Percentiles rank a stretch among this genome's conserved stretches.
These are phyloP conservation scores for Batrachochytrium dendrobatidis DNA, from an alignment of 371 early-diverging fungal genomes.

Conservation along the genomic window DNA sequence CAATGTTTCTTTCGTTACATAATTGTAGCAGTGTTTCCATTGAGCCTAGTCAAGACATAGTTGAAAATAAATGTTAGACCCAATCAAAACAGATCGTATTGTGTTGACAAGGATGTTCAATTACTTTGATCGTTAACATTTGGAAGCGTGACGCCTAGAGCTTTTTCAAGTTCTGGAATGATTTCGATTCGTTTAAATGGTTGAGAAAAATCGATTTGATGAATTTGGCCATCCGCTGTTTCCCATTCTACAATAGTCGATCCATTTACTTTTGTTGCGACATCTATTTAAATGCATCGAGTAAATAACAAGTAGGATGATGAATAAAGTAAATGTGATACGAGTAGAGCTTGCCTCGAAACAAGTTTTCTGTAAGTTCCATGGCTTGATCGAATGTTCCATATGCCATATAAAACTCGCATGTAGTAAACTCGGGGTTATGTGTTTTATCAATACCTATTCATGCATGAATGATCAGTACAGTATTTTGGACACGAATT, in stretches of 20 bases:
- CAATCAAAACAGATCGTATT: too few species aligned
- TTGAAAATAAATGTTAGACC: too few species aligned
- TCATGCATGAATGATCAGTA: too few species aligned
- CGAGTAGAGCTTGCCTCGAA: constrained; percentile 38
- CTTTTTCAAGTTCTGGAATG: constrained; percentile 53
- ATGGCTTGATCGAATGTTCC: constrained; percentile 77
- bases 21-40: constrained; percentile 38
- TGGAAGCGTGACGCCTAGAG: constrained; percentile 44
- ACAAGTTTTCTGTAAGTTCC: constrained; percentile 75
- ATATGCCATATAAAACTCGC: constrained; percentile 96
- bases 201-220: constrained; percentile 56
- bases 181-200: constrained; percentile 83
- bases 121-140: constrained; percentile 43
- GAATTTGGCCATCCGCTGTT: not conserved
- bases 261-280: too few species aligned
- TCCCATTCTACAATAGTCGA: not conserved
- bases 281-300: too few species aligned
- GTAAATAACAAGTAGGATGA: too few species aligned
- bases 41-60: constrained; percentile 5
- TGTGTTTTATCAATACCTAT: constrained; percentile 91
- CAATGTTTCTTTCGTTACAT: constrained; percentile 49
- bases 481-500: not conserved
- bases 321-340: too few species aligned
- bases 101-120: too few species aligned
- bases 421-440: constrained; percentile 97